A percentile compares a stretch with the other conserved stretches of the same genome.
Conservation (phyloP, 2,329 filamentous ascomycete genomes). For the Pestalotiopsis sp. region DNA sequence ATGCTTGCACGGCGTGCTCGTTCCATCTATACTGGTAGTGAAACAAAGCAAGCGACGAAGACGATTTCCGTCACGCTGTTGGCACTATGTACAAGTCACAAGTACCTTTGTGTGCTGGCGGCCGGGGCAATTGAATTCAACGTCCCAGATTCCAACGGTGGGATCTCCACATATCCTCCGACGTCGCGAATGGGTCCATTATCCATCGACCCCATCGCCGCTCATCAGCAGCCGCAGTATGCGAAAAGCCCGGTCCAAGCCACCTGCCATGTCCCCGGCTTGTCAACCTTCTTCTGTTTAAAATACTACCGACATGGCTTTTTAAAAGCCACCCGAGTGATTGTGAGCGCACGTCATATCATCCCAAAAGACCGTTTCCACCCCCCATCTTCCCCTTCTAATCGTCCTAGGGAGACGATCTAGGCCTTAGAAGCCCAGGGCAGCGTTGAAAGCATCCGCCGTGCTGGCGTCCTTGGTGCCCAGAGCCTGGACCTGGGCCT, state of each 20-base stretch:
- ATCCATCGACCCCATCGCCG: background rate
- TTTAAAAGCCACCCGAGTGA: background rate
- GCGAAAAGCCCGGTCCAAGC: background rate
- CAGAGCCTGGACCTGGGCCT: constrained; percentile 51
- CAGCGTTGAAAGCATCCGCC: constrained; percentile 50
- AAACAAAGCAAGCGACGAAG: too few relatives aligned
- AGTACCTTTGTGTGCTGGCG: too few relatives aligned
- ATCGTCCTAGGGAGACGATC: background rate
- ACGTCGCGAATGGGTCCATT: background rate
- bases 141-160: background rate
- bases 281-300: background rate
- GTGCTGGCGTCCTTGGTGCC: constrained; percentile 51
- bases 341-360: background rate
- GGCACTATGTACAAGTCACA: too few relatives aligned
- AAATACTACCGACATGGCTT: background rate
- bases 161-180: background rate
- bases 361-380: background rate
- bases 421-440: constrained; percentile 38
- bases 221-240: background rate
- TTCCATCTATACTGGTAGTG: too few relatives aligned
- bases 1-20: too few relatives aligned
- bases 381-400: too few relatives aligned
- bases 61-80: too few relatives aligned
- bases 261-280: background rate
- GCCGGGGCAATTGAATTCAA: too few relatives aligned